Base-by-base conservation (phyloP, 768 basidiomycete species). In the Tephrocybe sp. region DNA sequence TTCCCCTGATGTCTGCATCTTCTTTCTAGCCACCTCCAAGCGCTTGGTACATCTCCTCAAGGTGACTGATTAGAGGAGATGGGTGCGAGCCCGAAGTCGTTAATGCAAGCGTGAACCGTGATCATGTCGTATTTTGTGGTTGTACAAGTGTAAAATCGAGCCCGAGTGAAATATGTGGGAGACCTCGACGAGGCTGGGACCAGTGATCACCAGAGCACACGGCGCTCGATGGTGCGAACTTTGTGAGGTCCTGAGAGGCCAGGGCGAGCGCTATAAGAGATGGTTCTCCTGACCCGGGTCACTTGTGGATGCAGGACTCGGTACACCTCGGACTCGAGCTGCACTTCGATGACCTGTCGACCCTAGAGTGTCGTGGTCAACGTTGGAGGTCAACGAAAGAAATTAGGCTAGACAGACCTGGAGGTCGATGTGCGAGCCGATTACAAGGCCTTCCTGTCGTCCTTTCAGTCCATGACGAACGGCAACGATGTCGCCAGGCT, bases 401-500 rank as follows among this genome's bases (percentile, higher is more conserved):
- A 20, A 10, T 20, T 10, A 20, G 43, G 11, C 12, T 14, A 15
- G 12, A 76, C 86, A 58, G 67, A 90, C 90, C 47, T 75, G 68
- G 58, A 76, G 73, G 79, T 93, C 90, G 51, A 79, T 60, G 70
- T 88, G 84, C 28, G 87, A 79, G 34, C 89, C 88, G 32, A 91
- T 72, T 57, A 93, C 90, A 51, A 92, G 78, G 45, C 92, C 91
- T 65, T 94, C 90, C 62, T 77, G 81, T 56, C 80, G 75, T 59
- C 85, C 86, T 53, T 77, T 76, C 25, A 68, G 46, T 33, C 81
- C 81, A 62, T 88, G 79, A 61, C 83, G 77, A 62, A 92, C 85
- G 50, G 86, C 76, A 68, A 93, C 90, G 63, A 91, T 76, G 66
- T 93, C 90, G 54, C 90, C 90, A 48, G 88, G 80, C 86, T 90